These are phyloP conservation scores for Vitrella brassicaformis DNA, from an alignment of 73 alveolate genomes.

Conservation along the genomic window DNA sequence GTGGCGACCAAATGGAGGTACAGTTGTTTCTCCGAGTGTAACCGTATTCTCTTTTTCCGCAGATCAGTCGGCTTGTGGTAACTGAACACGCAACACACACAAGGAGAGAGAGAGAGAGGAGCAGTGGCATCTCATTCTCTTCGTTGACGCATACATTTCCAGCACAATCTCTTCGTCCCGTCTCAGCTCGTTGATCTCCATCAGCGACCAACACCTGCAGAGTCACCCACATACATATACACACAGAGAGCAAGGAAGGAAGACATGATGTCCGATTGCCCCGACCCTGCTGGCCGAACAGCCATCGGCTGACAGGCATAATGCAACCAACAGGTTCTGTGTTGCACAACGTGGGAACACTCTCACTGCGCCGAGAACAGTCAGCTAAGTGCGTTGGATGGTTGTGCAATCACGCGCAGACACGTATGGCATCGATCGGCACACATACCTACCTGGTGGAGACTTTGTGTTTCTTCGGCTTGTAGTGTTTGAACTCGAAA, in stretches of 20 bases:
- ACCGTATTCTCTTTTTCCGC: not conserved
- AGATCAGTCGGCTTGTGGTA: constrained; percentile 34
- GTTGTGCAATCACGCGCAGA: not conserved
- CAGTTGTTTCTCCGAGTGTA: not conserved
- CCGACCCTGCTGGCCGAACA: not conserved
- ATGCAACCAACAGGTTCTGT: not conserved
- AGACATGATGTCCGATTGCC: not conserved
- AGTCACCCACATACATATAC: not conserved
- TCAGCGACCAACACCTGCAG: constrained; percentile 30
- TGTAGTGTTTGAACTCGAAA: constrained; percentile 34
- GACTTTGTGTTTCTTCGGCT: constrained; percentile 29
- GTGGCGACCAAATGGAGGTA: constrained; percentile 30
- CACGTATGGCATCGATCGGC: not conserved
- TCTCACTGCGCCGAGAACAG: not conserved
- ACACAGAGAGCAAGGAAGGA: not conserved
- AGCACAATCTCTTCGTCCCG: constrained; percentile 31
- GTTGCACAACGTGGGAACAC: not conserved
- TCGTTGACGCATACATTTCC: constrained; percentile 14
- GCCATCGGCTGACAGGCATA: not conserved
- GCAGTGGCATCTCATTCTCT: too few relatives aligned
- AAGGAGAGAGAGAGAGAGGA: too few relatives aligned
- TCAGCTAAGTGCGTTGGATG: not conserved
- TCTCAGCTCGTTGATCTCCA: constrained; percentile 30
- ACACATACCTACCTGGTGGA: constrained; percentile 10
- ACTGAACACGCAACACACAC: too few relatives aligned